Base-by-base conservation (phyloP, 176 grass and related monocot species). In the Ampelocalamus luodianensis region DNA sequence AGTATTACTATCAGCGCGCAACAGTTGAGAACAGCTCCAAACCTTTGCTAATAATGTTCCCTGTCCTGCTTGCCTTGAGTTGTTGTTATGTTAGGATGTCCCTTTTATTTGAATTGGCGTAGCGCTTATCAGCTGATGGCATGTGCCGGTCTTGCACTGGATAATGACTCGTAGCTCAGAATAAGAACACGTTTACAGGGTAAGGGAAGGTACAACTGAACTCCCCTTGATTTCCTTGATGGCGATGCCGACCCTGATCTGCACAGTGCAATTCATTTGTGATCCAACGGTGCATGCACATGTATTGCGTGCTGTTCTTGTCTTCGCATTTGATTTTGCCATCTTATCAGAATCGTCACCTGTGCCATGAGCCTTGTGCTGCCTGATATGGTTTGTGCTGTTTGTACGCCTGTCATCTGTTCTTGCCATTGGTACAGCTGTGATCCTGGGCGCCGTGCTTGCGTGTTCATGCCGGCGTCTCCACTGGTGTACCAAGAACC, bases 31-130 rank as follows among this genome's bases (percentile, higher is more conserved):
- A 65, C 59, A 73, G 40, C 55, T 22, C 65, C 3, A 22, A 72
- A 68, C 80, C 48, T 62, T 74, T 79, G 80, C 68, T 16, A 83
- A 75, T 87, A 79, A 83, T 63, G 54, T 44, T 43, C 3, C 32
- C 0, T 56, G 22, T 12, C 26, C 4, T 89, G 17, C 10, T 68
- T 83, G 39, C 62, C 72, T 1, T 72, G 46, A 36, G 8, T 5
- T 67, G 46, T 2, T 81, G 34, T 50, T 45, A 24, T 70, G 11
- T 39, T 11, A 32, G 16, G 14, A 56, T 20, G 14, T 39, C 45
- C 48, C 5, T 61, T 79, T 34, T 71, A 78, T 72, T 77, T 59
- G 74, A 74, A 83, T 62, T 62, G 34, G 61, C 4, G 4, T 14
- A 3, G 16, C 46, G 0, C 74, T 83, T 79, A 64, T 85, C 77